Conservation (phyloP, 148 eudicot species). For the Rhododendron molle region DNA sequence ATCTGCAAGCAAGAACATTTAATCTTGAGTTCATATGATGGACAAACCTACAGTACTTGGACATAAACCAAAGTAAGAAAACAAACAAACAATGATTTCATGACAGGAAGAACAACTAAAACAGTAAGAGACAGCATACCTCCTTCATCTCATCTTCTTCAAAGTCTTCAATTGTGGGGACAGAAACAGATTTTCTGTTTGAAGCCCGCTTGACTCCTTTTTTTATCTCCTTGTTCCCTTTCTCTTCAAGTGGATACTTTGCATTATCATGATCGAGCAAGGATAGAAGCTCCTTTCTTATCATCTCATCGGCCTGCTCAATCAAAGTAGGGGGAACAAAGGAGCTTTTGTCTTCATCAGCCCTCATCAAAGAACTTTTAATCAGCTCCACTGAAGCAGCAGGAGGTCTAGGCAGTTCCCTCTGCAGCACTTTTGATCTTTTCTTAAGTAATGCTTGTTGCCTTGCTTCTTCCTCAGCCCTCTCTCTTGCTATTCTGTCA, state of each 20-base stretch:
- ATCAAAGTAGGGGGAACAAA: slow-evolving; percentile 88
- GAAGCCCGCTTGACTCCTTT: slow-evolving; percentile 68
- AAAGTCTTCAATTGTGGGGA: slow-evolving; percentile 77
- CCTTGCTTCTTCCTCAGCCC: slow-evolving; percentile 94
- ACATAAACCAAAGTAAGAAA: background rate
- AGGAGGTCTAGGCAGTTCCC: slow-evolving; percentile 99
- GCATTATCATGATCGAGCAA: slow-evolving; percentile 94
- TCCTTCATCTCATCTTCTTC: slow-evolving; percentile 74
- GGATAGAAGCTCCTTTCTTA: slow-evolving; percentile 76
- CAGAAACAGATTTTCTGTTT: slow-evolving; percentile 36
- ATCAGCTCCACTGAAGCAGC: slow-evolving; percentile 67
- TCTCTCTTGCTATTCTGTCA: slow-evolving; percentile 83
- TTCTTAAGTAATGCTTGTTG: slow-evolving; percentile 73
- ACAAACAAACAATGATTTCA: background rate
- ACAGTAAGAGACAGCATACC: slow-evolving; percentile 38
- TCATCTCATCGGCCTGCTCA: slow-evolving; percentile 94
- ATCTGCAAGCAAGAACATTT: background rate
- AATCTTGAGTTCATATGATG: background rate
- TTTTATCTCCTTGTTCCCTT: slow-evolving; percentile 75
- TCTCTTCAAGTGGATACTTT: slow-evolving; percentile 84
- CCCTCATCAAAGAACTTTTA: slow-evolving; percentile 65
- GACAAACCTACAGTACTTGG: background rate
- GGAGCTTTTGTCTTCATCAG: slow-evolving; percentile 94
- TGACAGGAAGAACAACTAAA: background rate
- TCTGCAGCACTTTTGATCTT: slow-evolving; percentile 93